Percentiles rank a stretch among this genome's conserved stretches.
Conservation (phyloP, 1,284 basidiomycete species). For the Moniliella sp. region DNA sequence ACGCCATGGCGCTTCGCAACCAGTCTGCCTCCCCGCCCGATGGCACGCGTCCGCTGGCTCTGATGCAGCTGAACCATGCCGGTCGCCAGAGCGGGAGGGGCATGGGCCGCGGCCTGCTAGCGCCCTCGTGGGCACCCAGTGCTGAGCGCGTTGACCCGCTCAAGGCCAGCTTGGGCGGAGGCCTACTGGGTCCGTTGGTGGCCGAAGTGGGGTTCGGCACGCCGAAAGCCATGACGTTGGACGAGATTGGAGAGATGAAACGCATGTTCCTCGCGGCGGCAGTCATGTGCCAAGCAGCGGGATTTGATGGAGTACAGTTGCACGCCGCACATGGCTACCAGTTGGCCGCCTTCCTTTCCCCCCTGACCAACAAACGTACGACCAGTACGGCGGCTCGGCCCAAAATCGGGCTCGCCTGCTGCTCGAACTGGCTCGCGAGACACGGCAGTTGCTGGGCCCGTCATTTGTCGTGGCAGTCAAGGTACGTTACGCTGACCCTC, state of each 20-base stretch:
- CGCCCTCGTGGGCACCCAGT: constrained; percentile 47
- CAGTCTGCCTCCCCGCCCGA: too few species aligned
- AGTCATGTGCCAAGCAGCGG: constrained; percentile 45
- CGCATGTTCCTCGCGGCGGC: constrained; percentile 52
- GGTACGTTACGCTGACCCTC: constrained; percentile 1
- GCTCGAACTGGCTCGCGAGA: constrained; percentile 44
- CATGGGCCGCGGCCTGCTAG: constrained; percentile 40
- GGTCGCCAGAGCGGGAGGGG: constrained; percentile 64
- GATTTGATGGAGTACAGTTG: constrained; percentile 71
- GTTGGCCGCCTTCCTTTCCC: constrained; percentile 60
- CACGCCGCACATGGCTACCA: constrained; percentile 73
- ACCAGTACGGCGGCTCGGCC: constrained; percentile 41
- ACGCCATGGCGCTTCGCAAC: too few species aligned
- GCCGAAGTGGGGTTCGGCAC: constrained; percentile 29
- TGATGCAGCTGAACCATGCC: constrained; percentile 63
- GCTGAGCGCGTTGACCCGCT: constrained; percentile 40
- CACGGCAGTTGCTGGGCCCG: constrained; percentile 43
- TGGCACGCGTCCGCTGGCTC: constrained; percentile 20
- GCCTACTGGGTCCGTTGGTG: constrained; percentile 19
- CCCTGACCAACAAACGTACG: constrained; percentile 50
- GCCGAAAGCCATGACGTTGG: constrained; percentile 40
- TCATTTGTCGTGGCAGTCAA: constrained; percentile 63
- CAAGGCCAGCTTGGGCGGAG: constrained; percentile 23
- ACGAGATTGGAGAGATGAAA: constrained; percentile 47
- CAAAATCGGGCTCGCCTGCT: constrained; percentile 39